Evolutionary conservation across 2,329 filamentous ascomycete genomes (phyloP).

Genomic region (Trichoderma guizhouense): DNA sequence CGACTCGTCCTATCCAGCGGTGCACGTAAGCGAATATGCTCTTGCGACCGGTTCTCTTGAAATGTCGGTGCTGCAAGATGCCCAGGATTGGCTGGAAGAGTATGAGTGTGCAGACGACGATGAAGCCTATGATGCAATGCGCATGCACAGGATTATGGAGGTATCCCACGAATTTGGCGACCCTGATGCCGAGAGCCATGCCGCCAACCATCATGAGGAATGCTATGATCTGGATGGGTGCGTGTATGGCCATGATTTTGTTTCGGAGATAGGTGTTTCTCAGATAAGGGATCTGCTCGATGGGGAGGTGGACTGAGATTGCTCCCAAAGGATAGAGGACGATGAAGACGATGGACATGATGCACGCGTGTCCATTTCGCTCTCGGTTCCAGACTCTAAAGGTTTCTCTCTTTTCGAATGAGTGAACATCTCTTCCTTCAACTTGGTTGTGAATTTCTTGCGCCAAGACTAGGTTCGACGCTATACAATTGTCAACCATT

Average conservation of each 20-base stretch:
- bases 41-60: slow-evolving; percentile 5
- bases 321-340: slow-evolving; percentile 3
- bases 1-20: not conserved
- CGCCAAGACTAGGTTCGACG: not conserved
- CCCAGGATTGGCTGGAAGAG: slow-evolving; percentile 1
- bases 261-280: slow-evolving; percentile 6
- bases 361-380: slow-evolving; percentile 9
- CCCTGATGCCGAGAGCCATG: not conserved
- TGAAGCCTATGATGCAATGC: slow-evolving; percentile 4
- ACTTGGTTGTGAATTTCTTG: not conserved
- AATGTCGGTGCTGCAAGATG: not conserved
- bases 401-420: not conserved
- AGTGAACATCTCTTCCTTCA: not conserved
- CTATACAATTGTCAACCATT: not conserved
- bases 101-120: not conserved
- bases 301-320: slow-evolving; percentile 6
- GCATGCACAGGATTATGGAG: not conserved
- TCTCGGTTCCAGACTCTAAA: slow-evolving; percentile 11
- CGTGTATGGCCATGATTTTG: slow-evolving; percentile 11
- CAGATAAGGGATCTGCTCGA: not conserved
- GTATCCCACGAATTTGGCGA: not conserved
- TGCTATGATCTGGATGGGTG: slow-evolving; percentile 1
- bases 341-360: slow-evolving; percentile 16
- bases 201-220: slow-evolving; percentile 12
- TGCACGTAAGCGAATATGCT: slow-evolving; percentile 9